These are phyloP conservation scores for Alternaria brassicae DNA, from an alignment of 2,329 filamentous ascomycete genomes.

Conservation along the genomic window DNA sequence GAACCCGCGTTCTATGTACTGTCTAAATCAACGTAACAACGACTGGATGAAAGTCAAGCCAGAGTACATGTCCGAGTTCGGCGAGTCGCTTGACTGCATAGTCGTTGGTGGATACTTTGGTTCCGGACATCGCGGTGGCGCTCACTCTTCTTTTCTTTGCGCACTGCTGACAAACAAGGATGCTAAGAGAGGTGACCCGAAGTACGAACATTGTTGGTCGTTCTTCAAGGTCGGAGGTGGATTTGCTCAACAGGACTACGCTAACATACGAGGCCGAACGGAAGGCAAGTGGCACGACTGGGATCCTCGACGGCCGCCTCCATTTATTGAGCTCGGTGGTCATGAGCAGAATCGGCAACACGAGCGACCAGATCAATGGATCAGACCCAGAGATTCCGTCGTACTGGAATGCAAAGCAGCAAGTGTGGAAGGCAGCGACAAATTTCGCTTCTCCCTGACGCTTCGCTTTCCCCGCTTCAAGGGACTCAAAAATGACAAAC, in stretches of 20 bases:
- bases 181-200: constrained; percentile 62
- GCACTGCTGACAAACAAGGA: constrained; percentile 79
- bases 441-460: constrained; percentile 78
- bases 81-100: constrained; percentile 88
- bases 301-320: constrained; percentile 78
- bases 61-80: constrained; percentile 97
- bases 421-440: constrained; percentile 74
- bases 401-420: constrained; percentile 90
- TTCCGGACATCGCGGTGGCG: constrained; percentile 82
- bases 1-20: constrained; percentile 86
- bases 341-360: constrained; percentile 68
- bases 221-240: constrained; percentile 99
- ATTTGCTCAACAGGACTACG: constrained; percentile 84
- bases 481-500: constrained; percentile 78
- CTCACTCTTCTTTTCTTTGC: constrained; percentile 86
- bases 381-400: constrained; percentile 84
- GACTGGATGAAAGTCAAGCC: constrained; percentile 99
- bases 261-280: constrained; percentile 79
- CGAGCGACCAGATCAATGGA: constrained; percentile 91
- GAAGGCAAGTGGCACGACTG: constrained; percentile 92
- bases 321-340: constrained; percentile 81
- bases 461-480: constrained; percentile 93
- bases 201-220: constrained; percentile 82
- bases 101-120: constrained; percentile 94
- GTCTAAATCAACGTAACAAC: constrained; percentile 86